Evolutionary conservation across 169 alveolate genomes (phyloP).

Genomic region (Eimeria falciformis): DNA sequence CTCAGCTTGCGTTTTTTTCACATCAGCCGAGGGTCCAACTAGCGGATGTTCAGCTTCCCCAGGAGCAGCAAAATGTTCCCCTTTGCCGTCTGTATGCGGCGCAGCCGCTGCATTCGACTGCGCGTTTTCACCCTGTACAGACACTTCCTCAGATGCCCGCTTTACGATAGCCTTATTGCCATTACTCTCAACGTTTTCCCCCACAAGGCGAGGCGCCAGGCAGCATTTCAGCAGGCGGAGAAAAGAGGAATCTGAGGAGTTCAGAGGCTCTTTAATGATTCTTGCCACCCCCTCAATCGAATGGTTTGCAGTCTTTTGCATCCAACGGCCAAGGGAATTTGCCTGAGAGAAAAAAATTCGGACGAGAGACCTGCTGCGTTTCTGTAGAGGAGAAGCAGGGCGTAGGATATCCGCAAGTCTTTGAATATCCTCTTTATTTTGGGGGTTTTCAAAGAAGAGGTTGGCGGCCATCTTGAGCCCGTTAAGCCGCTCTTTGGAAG

Average conservation of each 20-base stretch:
- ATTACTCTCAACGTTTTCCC: not conserved
- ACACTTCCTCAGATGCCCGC: not conserved
- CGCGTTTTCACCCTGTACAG: not conserved
- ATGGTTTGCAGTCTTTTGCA: not conserved
- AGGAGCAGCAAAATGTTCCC: not conserved
- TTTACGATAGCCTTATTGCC: not conserved
- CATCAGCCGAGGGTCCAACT: not conserved
- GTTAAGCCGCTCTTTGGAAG: conserved; percentile 79
- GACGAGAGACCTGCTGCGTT: not conserved
- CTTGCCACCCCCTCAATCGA: not conserved
- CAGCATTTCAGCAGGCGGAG: conserved; percentile 16
- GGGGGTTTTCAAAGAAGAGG: conserved; percentile 75
- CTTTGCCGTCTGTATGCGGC: conserved; percentile 1
- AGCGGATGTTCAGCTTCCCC: not conserved
- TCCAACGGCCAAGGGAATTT: not conserved
- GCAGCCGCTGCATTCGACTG: not conserved
- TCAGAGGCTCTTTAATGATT: not conserved
- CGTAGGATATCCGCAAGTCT: conserved; percentile 4
- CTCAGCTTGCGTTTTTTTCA: not conserved
- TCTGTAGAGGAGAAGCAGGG: not conserved
- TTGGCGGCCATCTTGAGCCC: conserved; percentile 79
- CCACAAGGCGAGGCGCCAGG: not conserved
- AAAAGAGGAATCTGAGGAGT: not conserved
- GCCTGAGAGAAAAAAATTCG: not conserved
- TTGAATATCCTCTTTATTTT: not conserved